These are phyloP conservation scores for Mortierella sp. DNA, from an alignment of 371 early-diverging fungal genomes.

Conservation along the genomic window DNA sequence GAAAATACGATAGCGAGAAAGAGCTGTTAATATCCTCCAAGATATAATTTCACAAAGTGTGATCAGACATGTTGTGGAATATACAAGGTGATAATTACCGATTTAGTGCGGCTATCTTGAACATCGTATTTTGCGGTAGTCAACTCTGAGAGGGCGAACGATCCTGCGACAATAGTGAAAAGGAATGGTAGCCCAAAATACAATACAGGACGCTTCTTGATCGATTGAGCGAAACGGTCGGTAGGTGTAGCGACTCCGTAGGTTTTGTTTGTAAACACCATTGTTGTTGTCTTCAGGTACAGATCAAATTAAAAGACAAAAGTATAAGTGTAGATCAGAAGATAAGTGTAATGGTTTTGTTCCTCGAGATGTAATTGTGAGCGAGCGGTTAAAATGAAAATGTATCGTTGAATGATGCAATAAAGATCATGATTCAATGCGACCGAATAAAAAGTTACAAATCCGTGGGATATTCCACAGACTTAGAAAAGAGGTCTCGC, in stretches of 20 bases:
- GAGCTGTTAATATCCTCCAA: neutral
- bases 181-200: slow-evolving; percentile 49
- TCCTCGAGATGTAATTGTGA: no score
- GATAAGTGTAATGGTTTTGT: no score
- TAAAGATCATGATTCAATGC: no score
- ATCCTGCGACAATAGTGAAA: slow-evolving; percentile 43
- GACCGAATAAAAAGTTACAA: no score
- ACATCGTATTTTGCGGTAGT: slow-evolving; percentile 53
- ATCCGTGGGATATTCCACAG: no score
- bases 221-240: slow-evolving; percentile 35
- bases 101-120: slow-evolving; percentile 46
- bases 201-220: slow-evolving; percentile 41
- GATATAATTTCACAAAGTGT: neutral
- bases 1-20: neutral
- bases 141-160: slow-evolving; percentile 48
- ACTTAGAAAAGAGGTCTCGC: no score
- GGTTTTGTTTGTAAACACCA: slow-evolving; percentile 43
- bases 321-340: no score
- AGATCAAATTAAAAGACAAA: no score
- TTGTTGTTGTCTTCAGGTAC: neutral
- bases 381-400: no score
- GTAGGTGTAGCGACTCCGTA: slow-evolving; percentile 43
- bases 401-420: no score
- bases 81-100: slow-evolving; percentile 11
- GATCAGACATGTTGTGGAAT: neutral